Conservation (phyloP, 768 basidiomycete genomes). For the Boletus rubescentipes region DNA sequence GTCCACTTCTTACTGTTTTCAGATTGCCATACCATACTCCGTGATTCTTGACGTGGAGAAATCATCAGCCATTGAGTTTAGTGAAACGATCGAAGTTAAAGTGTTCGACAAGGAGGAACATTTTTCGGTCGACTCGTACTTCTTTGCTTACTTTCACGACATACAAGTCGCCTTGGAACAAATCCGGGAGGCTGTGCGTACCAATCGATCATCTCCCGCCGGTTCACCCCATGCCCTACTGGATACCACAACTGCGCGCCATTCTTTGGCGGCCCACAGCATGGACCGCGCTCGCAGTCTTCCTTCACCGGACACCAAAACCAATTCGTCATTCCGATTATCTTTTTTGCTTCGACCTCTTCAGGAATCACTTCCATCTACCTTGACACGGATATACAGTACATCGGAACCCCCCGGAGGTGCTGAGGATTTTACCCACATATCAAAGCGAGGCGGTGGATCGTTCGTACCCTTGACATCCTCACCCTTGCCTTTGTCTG, state of each 20-base stretch:
- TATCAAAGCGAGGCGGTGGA: constrained; percentile 53
- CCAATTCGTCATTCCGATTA: constrained; percentile 56
- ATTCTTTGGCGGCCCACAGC: constrained; percentile 22
- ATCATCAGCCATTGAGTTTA: constrained; percentile 89
- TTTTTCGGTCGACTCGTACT: constrained; percentile 82
- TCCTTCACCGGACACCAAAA: constrained; percentile 34
- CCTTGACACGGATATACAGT: constrained; percentile 33
- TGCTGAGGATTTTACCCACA: constrained; percentile 70
- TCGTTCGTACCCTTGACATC: constrained; percentile 61
- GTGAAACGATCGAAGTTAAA: constrained; percentile 93
- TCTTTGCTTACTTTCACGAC: constrained; percentile 93
- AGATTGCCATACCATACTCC: constrained; percentile 95
- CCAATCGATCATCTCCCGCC: constrained; percentile 39
- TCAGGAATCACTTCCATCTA: constrained; percentile 50
- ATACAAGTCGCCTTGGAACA: constrained; percentile 72
- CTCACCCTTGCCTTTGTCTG: constrained; percentile 31
- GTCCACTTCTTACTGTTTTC: constrained; percentile 8
- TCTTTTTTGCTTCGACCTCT: constrained; percentile 68
- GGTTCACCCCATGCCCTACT: constrained; percentile 38
- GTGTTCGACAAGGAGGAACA: constrained; percentile 79
- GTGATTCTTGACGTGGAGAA: constrained; percentile 86
- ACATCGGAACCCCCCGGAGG: constrained; percentile 36
- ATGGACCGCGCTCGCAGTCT: constrained; percentile 43
- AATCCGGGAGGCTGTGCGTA: constrained; percentile 75
- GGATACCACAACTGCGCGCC: constrained; percentile 57